Evolutionary conservation across 2,329 filamentous ascomycete species (phyloP), one percentile per base, ranked within the genome.

Genomic region (Paraconiothyrium sp.): DNA sequence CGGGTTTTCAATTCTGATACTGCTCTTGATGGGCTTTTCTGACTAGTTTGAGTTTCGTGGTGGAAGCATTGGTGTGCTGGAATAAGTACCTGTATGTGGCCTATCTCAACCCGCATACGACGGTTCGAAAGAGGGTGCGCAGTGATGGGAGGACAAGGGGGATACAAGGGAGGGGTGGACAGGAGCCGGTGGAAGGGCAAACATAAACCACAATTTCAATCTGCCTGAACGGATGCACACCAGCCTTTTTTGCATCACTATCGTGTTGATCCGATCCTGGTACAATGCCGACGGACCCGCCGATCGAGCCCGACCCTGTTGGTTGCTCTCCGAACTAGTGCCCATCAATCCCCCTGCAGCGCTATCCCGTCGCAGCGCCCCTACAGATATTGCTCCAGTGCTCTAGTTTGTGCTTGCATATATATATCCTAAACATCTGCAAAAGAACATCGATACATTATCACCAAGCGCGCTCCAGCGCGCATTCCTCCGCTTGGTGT

Each of bases 401-500:
- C 35, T 10, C 13, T 20, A 20, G 20, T 20, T 14, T 10, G 35
- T 37, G 13, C 2, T 8, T 3, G 4, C 3, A 14, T 14, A 37
- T 10, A 11, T 37, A 37, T 37, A 5, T 37, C 9, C 2, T 37
- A 37, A 37, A 37, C 7, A 35, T 37, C 3, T 37, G 35, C 35
- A 10, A 1, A 3, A 7, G 1, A 1, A 37, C 14, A 41, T 41
- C 4, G 16, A n/a, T 20, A 20, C 20, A 20, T n/a, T 11, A 46
- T 46, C 43, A 46, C 43, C 43, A 46, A 46, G 43, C 43, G 43
- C 43, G 43, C 43, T 24, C 7, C 20, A 22, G 43, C 43, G 43
- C 43, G 43, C 43, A 46, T 1, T 46, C 48, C 57, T 59, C 57
- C 57, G 57, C 57, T 59, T 59, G 57, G 57, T 59, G 57, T 59